phyloP scores from a whole-genome alignment of 305 asterid genomes.

The Fraxinus xanthoxyloides region DNA sequence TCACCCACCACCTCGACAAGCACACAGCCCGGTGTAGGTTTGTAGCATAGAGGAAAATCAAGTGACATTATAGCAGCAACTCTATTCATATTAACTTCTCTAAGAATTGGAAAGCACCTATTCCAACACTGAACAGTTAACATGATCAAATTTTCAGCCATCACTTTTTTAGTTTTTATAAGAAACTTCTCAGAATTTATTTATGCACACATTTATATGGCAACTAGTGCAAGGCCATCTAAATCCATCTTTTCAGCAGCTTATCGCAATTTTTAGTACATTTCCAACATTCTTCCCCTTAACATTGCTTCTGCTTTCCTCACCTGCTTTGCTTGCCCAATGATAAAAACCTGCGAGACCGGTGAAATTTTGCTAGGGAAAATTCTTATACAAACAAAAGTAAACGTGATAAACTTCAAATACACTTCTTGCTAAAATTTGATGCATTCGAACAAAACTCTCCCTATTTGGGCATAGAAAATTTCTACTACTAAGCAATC shows the following conservation, averaged over 20 bases:
- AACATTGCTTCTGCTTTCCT: conserved; percentile 88
- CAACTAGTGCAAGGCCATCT: background rate
- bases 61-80: background rate
- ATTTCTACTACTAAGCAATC: background rate
- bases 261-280: conserved; percentile 28
- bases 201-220: background rate
- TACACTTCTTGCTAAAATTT: background rate
- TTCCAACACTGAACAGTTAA: background rate
- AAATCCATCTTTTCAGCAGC: background rate
- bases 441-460: background rate
- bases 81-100: background rate
- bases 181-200: background rate
- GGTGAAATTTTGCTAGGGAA: background rate
- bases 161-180: background rate
- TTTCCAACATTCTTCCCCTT: conserved; percentile 70
- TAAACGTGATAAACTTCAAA: background rate
- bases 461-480: background rate
- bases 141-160: background rate
- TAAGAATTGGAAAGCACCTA: background rate
- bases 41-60: background rate
- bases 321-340: conserved; percentile 78
- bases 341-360: conserved; percentile 71
- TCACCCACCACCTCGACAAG: background rate
- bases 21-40: background rate
- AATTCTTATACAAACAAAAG: background rate